Base-by-base conservation (phyloP, 2,329 filamentous ascomycete species). In the Phaeophleospora eucalypticola region DNA sequence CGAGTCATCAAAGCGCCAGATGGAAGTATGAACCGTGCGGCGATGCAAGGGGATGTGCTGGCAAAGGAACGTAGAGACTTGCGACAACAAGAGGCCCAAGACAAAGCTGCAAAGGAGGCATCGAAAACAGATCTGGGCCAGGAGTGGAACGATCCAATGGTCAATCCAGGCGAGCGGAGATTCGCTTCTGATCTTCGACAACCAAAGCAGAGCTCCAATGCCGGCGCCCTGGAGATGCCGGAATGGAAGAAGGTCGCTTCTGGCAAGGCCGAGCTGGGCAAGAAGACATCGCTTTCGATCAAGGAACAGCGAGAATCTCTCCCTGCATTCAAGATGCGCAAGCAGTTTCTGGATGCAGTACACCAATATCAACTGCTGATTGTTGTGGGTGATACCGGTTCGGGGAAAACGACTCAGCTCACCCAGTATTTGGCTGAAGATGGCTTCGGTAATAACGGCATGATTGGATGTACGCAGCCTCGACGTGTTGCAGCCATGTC, bases 121-220 rank as follows among this genome's bases (percentile, higher is more conserved):
- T 73, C 82, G 0, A 86, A 89, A 60, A 86, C 93, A 24, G 89
- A 97, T 60, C 74, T 98, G 2, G 82, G 85, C 43, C 82, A 87
- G 10, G 89, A 96, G 67, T 98, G 94, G 94, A 86, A 96, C 48
- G 93, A 98, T 65, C 93, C 93, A 0, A 95, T 98, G 90, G 85
- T 89, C 12, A 81, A 84, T 18, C 84, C 88, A 1, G 86, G 93
- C 54, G 82, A 90, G 65, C 80, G 86, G 45, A 85, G 93, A 56
- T 98, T 98, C 68, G 93, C 93, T 1, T 84, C 84, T 56, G 93
- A 97, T 56, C 67, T 97, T 41, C 81, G 88, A 45, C 85, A 81
- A 53, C 76, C 83, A 1, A 81, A 83, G 53, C 71, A 73, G 33
- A 45, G 42, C 15, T 52, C 48, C 19, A 71, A 77, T 3, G 80